These are phyloP conservation scores for Falciphora oryzae DNA, from an alignment of 2,329 filamentous ascomycete genomes.

Conservation along the genomic window DNA sequence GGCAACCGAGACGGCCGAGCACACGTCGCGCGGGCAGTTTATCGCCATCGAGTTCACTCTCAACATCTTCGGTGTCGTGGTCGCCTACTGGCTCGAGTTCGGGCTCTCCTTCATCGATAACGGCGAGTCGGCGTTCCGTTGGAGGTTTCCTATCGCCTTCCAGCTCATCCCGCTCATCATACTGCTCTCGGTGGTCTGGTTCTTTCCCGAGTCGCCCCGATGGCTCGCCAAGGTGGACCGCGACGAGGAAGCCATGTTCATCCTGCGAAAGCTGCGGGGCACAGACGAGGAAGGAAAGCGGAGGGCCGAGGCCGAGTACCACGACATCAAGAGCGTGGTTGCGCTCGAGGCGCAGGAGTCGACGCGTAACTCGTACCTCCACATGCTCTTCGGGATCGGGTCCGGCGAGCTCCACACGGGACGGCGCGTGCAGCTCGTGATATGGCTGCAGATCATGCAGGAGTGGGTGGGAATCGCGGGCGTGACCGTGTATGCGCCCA, in stretches of 20 bases:
- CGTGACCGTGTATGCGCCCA: slow-evolving; percentile 54
- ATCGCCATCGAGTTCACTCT: slow-evolving; percentile 65
- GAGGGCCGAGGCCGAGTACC: slow-evolving; percentile 50
- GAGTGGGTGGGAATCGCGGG: slow-evolving; percentile 66
- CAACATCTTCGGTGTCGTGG: slow-evolving; percentile 23
- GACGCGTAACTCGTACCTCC: slow-evolving; percentile 50
- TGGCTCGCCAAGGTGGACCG: slow-evolving; percentile 49
- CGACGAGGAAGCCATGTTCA: slow-evolving; percentile 60
- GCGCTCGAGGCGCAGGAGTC: slow-evolving; percentile 57
- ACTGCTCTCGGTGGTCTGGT: slow-evolving; percentile 13
- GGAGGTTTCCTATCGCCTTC: slow-evolving; percentile 28
- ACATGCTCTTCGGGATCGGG: slow-evolving; percentile 62
- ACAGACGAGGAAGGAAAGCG: slow-evolving; percentile 42
- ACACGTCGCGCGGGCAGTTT: slow-evolving; percentile 62
- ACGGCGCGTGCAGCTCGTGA: slow-evolving; percentile 61
- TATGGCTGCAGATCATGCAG: slow-evolving; percentile 68
- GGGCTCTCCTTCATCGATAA: slow-evolving; percentile 24
- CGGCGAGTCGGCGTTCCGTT: slow-evolving; percentile 23
- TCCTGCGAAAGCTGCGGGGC: slow-evolving; percentile 60
- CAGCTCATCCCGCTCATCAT: slow-evolving; percentile 17
- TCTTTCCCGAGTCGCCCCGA: slow-evolving; percentile 14
- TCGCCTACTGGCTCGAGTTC: slow-evolving; percentile 27
- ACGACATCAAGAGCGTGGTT: slow-evolving; percentile 60
- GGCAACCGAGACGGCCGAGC: slow-evolving; percentile 64
- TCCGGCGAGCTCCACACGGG: slow-evolving; percentile 62